phyloP scores from a whole-genome alignment of 1,139 yeast genomes.

The Suhomyces bolitotheri region DNA sequence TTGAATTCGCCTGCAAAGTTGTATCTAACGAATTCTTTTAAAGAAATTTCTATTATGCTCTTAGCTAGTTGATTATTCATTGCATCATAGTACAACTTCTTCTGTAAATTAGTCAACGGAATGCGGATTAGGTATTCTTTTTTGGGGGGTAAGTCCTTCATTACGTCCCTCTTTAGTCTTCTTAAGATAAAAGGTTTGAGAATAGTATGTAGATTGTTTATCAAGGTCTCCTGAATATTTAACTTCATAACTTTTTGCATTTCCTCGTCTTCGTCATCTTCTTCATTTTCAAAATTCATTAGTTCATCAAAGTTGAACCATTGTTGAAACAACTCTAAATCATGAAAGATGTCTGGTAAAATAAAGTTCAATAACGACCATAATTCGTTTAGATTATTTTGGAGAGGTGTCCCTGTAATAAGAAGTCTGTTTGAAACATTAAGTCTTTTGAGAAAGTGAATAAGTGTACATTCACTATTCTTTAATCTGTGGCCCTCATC shows the following conservation, averaged over 20 bases:
- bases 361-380: conserved; percentile 91
- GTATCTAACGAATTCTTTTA: conserved; percentile 46
- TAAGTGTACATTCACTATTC: conserved; percentile 74
- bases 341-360: conserved; percentile 89
- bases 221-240: conserved; percentile 64
- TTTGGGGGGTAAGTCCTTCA: conserved; percentile 72
- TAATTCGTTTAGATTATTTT: conserved; percentile 81
- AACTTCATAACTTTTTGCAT: conserved; percentile 51
- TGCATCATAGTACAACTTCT: conserved; percentile 61
- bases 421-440: conserved; percentile 69
- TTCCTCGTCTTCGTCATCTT: conserved; percentile 28
- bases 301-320: conserved; percentile 85
- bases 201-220: conserved; percentile 80
- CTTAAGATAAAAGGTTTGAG: conserved; percentile 84
- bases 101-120: conserved; percentile 63
- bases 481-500: conserved; percentile 95
- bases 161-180: conserved; percentile 74
- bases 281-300: conserved; percentile 36
- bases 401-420: conserved; percentile 91
- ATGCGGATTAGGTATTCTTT: conserved; percentile 83
- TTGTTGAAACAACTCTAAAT: conserved; percentile 81
- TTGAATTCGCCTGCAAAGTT: conserved; percentile 27
- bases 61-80: conserved; percentile 46
- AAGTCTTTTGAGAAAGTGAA: conserved; percentile 66
- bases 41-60: conserved; percentile 43